These are phyloP conservation scores for Syzygium oleosum DNA, from an alignment of 345 rosid genomes.

Conservation along the genomic window DNA sequence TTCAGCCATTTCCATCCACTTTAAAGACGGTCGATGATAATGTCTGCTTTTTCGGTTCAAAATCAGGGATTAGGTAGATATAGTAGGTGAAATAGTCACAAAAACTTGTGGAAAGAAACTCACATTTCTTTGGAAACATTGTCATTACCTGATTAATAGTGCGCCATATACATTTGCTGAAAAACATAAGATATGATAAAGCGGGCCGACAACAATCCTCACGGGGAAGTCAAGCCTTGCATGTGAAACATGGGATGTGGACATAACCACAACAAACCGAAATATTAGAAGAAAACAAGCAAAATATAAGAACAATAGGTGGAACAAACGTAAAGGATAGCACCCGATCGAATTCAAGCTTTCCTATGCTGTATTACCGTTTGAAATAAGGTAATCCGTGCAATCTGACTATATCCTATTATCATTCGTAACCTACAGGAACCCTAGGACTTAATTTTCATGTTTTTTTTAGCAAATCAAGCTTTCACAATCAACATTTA, in stretches of 20 bases:
- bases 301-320: neutral
- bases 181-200: neutral
- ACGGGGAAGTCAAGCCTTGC: neutral
- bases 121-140: neutral
- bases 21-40: neutral
- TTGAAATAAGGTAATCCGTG: neutral
- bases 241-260: neutral
- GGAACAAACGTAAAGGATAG: neutral
- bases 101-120: neutral
- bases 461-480: neutral
- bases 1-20: neutral
- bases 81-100: neutral
- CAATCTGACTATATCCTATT: neutral
- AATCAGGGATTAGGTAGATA: neutral
- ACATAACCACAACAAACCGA: neutral
- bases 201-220: neutral
- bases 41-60: neutral
- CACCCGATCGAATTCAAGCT: neutral
- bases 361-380: neutral
- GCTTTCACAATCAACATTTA: neutral
- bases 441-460: neutral
- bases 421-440: neutral
- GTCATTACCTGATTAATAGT: neutral
- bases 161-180: neutral
- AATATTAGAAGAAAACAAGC: neutral